Conservation (phyloP, 106 monocot species). For the Acorus calamus region DNA sequence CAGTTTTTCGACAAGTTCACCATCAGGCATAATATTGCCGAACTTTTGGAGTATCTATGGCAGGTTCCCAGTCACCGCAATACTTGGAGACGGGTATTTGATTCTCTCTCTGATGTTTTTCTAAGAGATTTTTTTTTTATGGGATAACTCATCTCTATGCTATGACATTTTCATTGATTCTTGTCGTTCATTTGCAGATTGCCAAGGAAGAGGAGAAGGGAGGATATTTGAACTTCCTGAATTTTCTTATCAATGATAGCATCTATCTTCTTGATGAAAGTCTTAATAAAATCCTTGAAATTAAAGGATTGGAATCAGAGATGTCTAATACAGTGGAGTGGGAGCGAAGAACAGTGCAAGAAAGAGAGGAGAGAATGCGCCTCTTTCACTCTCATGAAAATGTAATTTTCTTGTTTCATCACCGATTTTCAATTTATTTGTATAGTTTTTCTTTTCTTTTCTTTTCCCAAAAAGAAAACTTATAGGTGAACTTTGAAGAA, state of each 20-base stretch:
- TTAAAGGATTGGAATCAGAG: conserved; percentile 95
- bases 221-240: conserved; percentile 91
- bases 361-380: conserved; percentile 87
- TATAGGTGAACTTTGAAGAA: no score
- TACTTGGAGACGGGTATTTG: conserved; percentile 63
- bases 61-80: conserved; percentile 84
- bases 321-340: conserved; percentile 81
- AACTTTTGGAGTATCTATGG: conserved; percentile 92
- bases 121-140: neutral
- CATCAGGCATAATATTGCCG: conserved; percentile 96
- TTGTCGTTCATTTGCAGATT: conserved; percentile 43
- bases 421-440: conserved; percentile 3
- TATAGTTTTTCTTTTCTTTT: neutral
- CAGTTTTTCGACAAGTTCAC: conserved; percentile 99
- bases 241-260: conserved; percentile 97
- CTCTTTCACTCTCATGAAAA: conserved; percentile 78
- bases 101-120: neutral
- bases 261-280: conserved; percentile 99
- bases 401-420: conserved; percentile 26
- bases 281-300: conserved; percentile 93
- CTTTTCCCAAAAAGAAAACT: no score
- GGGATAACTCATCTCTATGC: no score
- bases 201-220: conserved; percentile 98
- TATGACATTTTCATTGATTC: neutral
- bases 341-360: conserved; percentile 80